Evolutionary conservation across 108 stramenopile species (phyloP).

Genomic region (Cyclotella cryptica): DNA sequence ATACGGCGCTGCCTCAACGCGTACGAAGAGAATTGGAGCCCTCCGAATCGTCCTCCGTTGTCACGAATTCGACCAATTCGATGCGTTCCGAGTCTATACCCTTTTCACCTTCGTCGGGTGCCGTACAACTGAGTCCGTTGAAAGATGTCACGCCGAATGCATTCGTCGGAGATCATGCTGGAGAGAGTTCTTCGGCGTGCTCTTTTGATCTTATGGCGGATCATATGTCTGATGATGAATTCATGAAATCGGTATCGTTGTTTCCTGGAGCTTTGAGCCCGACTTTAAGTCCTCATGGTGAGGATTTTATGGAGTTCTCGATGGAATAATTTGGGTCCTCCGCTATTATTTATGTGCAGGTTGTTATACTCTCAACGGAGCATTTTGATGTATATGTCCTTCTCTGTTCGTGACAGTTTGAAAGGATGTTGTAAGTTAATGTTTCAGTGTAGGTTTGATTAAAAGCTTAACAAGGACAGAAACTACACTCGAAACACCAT

Average conservation of each 20-base stretch:
- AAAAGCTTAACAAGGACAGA: no score
- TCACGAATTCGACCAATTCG: conserved; percentile 31
- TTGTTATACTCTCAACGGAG: no score
- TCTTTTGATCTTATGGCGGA: conserved; percentile 52
- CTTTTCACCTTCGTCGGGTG: neutral
- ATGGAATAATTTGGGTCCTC: neutral
- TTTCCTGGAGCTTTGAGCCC: conserved; percentile 36
- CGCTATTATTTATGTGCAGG: no score
- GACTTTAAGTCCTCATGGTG: conserved; percentile 35
- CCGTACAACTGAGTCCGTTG: neutral
- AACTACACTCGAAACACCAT: no score
- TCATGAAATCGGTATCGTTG: conserved; percentile 37
- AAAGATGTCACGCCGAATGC: neutral
- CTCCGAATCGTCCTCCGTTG: conserved; percentile 38
- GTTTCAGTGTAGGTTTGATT: no score
- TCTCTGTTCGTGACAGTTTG: no score
- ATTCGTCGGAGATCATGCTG: neutral
- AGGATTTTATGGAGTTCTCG: conserved; percentile 35
- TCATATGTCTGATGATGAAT: conserved; percentile 41
- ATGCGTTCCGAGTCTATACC: conserved; percentile 10
- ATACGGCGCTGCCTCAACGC: conserved; percentile 22
- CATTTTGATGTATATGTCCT: no score
- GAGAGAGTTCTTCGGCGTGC: conserved; percentile 19
- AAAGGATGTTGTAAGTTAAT: no score
- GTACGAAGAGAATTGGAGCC: conserved; percentile 30